Conservation (phyloP, 1,284 basidiomycete species). For the Marasmius tenuissimus region DNA sequence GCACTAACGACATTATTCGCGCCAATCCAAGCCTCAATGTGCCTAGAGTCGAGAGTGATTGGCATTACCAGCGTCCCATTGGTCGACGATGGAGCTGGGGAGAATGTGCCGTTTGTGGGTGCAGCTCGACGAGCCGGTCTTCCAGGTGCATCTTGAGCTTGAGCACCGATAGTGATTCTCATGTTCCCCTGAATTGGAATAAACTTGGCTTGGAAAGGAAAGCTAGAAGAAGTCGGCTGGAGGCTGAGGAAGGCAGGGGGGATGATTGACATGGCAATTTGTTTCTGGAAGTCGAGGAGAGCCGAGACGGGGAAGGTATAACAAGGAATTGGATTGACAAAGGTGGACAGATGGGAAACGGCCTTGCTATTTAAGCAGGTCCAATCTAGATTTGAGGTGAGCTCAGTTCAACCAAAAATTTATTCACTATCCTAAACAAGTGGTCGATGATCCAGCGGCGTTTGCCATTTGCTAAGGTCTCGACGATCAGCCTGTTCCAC, state of each 20-base stretch:
- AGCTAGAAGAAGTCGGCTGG: constrained; percentile 37
- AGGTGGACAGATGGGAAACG: not conserved
- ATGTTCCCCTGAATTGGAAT: constrained; percentile 31
- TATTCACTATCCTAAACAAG: not conserved
- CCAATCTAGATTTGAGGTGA: not conserved
- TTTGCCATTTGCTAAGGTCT: not conserved
- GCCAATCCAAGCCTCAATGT: constrained; percentile 42
- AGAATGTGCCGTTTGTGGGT: constrained; percentile 34
- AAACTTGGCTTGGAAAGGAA: constrained; percentile 42
- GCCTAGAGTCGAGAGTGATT: constrained; percentile 35
- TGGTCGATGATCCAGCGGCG: not conserved
- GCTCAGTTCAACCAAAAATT: not conserved
- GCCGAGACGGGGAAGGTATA: not conserved
- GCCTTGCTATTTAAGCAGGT: not conserved
- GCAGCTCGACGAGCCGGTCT: constrained; percentile 21
- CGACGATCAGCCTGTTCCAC: constrained; percentile 21
- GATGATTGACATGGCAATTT: constrained; percentile 5
- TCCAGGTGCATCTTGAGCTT: constrained; percentile 19
- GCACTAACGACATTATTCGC: constrained; percentile 36
- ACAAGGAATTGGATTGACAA: constrained; percentile 3
- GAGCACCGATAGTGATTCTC: constrained; percentile 32
- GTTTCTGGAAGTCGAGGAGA: too few species aligned
- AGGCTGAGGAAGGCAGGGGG: constrained; percentile 27
- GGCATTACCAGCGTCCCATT: constrained; percentile 22
- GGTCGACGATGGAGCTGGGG: constrained; percentile 17